Conservation (phyloP, 73 alveolate species). For the Paramecium sexaurelia region DNA sequence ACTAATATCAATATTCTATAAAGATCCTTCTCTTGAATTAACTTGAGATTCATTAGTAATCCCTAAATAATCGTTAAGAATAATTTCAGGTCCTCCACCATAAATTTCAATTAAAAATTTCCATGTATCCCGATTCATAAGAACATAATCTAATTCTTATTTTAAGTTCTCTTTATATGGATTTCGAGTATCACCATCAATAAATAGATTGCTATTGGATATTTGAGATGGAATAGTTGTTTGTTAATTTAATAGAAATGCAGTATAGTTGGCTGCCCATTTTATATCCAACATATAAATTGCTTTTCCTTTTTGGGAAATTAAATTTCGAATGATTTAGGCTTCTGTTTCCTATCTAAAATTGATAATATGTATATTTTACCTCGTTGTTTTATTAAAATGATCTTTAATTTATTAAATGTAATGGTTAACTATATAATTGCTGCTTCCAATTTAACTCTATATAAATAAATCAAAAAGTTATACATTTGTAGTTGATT, state of each 20-base stretch:
- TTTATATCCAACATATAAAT: not conserved
- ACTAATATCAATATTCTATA: not conserved
- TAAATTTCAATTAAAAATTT: not conserved
- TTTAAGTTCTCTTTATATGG: not conserved
- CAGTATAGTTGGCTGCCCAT: conserved; percentile 36
- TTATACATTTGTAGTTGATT: not conserved
- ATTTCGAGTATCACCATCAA: not conserved
- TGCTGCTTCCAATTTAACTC: not conserved
- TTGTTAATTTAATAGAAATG: not conserved
- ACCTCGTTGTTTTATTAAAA: not conserved
- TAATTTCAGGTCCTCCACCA: conserved; percentile 56
- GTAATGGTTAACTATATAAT: conserved; percentile 47
- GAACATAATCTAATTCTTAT: conserved; percentile 36
- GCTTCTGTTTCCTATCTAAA: conserved; percentile 12
- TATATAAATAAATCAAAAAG: not conserved
- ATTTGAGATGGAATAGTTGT: not conserved
- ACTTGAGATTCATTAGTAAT: not conserved
- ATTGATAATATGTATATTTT: not conserved
- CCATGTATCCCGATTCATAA: conserved; percentile 38
- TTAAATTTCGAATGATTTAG: not conserved
- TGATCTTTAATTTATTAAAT: not conserved
- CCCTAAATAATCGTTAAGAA: not conserved
- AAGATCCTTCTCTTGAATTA: not conserved
- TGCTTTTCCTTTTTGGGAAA: not conserved
- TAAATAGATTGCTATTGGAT: not conserved